Conservation (phyloP, 2,329 filamentous ascomycete species). For the Botrytis porri region DNA sequence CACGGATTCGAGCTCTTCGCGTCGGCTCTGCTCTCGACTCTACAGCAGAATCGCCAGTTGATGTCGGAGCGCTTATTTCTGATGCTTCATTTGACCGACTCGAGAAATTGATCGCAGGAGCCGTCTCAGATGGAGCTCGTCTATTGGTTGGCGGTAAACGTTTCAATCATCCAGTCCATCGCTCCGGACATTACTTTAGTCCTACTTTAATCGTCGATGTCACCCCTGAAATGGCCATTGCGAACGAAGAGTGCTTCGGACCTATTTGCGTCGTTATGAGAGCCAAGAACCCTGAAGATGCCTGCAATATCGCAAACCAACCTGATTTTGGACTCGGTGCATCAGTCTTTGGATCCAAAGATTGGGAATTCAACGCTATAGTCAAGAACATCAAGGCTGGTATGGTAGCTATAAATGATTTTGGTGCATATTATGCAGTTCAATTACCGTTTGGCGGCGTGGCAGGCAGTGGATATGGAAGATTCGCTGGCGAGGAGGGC, state of each 20-base stretch:
- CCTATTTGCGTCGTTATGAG: constrained; percentile 86
- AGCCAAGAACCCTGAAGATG: constrained; percentile 58
- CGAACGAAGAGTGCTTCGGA: constrained; percentile 88
- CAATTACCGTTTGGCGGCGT: constrained; percentile 84
- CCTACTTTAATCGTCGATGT: constrained; percentile 93
- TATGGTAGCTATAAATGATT: constrained; percentile 96
- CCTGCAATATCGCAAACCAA: constrained; percentile 77
- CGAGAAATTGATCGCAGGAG: constrained; percentile 73
- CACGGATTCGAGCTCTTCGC: constrained; percentile 70
- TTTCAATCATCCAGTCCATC: constrained; percentile 67
- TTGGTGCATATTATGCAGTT: constrained; percentile 88
- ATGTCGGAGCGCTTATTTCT: constrained; percentile 90
- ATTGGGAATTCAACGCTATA: constrained; percentile 59
- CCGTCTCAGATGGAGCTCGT: constrained; percentile 73
- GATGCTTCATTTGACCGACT: constrained; percentile 70
- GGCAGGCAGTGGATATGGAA: constrained; percentile 85
- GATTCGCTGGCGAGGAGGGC: constrained; percentile 90
- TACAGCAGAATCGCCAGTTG: constrained; percentile 52
- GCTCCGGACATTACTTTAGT: constrained; percentile 83
- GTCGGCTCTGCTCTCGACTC: constrained; percentile 65
- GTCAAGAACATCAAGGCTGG: constrained; percentile 71
- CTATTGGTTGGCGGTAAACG: constrained; percentile 78
- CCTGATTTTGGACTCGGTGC: constrained; percentile 84
- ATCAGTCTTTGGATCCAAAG: constrained; percentile 76
- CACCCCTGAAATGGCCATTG: constrained; percentile 78